Conservation (phyloP, 2,329 filamentous ascomycete genomes). For the Podosphaera aphanis region DNA sequence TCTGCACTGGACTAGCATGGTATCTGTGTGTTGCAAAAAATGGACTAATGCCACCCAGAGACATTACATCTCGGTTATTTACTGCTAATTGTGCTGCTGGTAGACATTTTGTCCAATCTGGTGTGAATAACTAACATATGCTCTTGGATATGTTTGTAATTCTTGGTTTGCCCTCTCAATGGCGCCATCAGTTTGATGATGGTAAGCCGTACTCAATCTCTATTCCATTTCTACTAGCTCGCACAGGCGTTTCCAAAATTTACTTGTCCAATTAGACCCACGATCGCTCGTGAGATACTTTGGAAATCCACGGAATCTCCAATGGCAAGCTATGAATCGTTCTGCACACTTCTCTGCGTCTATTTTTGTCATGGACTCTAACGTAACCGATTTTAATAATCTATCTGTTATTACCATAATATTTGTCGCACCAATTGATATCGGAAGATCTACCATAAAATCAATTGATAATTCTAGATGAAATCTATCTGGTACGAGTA, state of each 20-base stretch:
- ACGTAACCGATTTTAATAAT: background rate
- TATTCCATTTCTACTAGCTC: background rate
- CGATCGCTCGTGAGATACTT: background rate
- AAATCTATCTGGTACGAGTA: background rate
- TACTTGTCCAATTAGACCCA: background rate
- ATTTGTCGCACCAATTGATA: background rate
- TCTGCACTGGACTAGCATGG: background rate
- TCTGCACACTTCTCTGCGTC: background rate
- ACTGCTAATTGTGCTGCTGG: background rate
- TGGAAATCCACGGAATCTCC: background rate
- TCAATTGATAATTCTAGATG: background rate
- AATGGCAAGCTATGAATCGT: background rate
- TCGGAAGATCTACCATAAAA: background rate
- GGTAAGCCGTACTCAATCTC: background rate
- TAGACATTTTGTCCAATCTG: background rate
- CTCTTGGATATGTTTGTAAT: background rate
- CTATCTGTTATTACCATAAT: slow-evolving; percentile 1
- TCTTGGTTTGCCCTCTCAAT: background rate
- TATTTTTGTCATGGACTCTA: background rate
- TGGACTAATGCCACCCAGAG: background rate
- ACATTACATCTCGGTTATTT: slow-evolving; percentile 1
- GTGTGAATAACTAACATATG: background rate
- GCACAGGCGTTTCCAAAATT: background rate
- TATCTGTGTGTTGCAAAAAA: slow-evolving; percentile 1
- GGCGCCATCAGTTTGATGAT: background rate